Conservation (phyloP, 2,329 filamentous ascomycete genomes). For the Colletotrichum sp. region DNA sequence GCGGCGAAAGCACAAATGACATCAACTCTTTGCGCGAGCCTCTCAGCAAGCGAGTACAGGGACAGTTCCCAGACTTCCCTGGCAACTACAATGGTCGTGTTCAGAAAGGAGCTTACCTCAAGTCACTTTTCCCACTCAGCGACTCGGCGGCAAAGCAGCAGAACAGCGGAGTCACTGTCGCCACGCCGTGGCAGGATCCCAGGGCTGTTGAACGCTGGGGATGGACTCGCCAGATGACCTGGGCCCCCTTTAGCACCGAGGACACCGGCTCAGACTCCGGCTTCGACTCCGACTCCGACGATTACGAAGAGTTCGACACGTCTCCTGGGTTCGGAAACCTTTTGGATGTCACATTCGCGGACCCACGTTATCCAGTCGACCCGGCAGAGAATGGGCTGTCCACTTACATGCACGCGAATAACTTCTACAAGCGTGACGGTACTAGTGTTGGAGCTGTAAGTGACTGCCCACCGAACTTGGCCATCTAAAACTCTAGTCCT, state of each 20-base stretch:
- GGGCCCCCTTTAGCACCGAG: neutral
- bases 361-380: neutral
- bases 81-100: neutral
- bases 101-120: neutral
- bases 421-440: neutral
- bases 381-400: neutral
- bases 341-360: neutral
- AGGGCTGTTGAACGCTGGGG: neutral
- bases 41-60: neutral
- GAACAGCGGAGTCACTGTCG: neutral
- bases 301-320: neutral
- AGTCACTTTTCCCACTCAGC: neutral
- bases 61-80: neutral
- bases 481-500: neutral
- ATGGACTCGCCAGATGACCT: neutral
- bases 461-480: neutral
- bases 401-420: neutral
- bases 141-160: neutral
- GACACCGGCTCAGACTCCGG: neutral
- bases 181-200: neutral
- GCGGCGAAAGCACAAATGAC: neutral
- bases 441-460: neutral
- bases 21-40: neutral
- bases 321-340: neutral
- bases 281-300: neutral